Conservation (phyloP, 2,329 filamentous ascomycete genomes). For the Penicillium polonicum region DNA sequence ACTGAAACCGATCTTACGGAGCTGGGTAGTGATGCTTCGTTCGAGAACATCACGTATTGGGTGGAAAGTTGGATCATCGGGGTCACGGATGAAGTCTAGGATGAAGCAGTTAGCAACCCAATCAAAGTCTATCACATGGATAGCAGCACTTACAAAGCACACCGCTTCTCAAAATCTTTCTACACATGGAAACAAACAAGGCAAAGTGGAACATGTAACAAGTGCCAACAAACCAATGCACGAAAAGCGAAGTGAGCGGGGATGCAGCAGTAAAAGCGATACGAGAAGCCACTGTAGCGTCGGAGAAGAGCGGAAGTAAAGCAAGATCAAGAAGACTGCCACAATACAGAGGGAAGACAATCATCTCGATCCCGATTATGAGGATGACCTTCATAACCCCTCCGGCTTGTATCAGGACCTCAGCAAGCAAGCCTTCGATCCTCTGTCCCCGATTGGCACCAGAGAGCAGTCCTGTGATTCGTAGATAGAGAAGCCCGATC, state of each 20-base stretch:
- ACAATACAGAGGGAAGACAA: constrained; percentile 93
- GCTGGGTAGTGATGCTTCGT: constrained; percentile 84
- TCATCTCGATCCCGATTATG: constrained; percentile 99
- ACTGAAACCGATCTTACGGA: constrained; percentile 94
- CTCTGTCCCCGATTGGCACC: constrained; percentile 54
- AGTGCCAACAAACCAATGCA: constrained; percentile 98
- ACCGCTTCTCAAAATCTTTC: constrained; percentile 92
- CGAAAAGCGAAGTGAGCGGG: constrained; percentile 87
- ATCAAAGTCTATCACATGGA: not conserved
- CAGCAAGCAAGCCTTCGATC: constrained; percentile 71
- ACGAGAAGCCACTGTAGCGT: constrained; percentile 73
- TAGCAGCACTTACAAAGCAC: constrained; percentile 70
- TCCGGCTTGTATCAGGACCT: constrained; percentile 85
- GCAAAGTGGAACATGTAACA: constrained; percentile 99
- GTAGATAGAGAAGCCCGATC: constrained; percentile 75
- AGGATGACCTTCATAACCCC: constrained; percentile 97
- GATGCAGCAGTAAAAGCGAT: constrained; percentile 74
- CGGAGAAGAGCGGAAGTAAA: constrained; percentile 82
- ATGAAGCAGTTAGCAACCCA: constrained; percentile 1
- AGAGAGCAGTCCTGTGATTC: constrained; percentile 68
- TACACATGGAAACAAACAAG: constrained; percentile 97
- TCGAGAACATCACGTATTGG: constrained; percentile 95
- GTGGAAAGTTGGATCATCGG: constrained; percentile 97
- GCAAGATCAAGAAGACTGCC: constrained; percentile 86
- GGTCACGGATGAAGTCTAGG: constrained; percentile 90